Evolutionary conservation across 768 basidiomycete species (phyloP).

Genomic region (Trametes coccinea): DNA sequence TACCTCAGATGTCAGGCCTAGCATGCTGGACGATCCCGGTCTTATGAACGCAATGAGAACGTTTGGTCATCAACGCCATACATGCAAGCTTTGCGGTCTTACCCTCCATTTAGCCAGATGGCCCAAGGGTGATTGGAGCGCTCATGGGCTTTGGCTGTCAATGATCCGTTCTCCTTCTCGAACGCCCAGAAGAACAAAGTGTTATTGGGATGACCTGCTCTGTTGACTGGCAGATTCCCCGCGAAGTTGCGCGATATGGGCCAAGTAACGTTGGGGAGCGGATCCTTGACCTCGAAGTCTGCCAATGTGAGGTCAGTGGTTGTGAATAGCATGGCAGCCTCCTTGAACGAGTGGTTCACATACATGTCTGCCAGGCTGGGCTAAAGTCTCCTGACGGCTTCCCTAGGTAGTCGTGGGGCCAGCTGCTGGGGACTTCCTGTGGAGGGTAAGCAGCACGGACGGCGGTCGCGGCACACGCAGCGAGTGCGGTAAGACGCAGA

Average conservation of each 20-base stretch:
- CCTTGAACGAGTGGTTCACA: slow-evolving; percentile 3
- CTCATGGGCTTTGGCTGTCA: slow-evolving; percentile 30
- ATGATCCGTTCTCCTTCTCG: slow-evolving; percentile 38
- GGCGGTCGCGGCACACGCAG: background rate
- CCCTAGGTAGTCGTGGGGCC: slow-evolving; percentile 45
- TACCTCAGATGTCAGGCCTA: slow-evolving; percentile 60
- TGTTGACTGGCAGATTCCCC: slow-evolving; percentile 36
- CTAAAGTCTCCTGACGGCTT: slow-evolving; percentile 37
- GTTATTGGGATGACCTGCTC: slow-evolving; percentile 36
- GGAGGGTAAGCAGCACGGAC: slow-evolving; percentile 8
- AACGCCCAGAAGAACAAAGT: slow-evolving; percentile 44
- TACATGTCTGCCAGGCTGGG: slow-evolving; percentile 37
- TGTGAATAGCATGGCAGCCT: background rate
- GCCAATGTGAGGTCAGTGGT: background rate
- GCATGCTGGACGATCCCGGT: slow-evolving; percentile 70
- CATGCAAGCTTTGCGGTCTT: background rate
- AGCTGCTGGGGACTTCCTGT: slow-evolving; percentile 22
- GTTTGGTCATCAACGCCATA: background rate
- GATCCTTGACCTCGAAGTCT: slow-evolving; percentile 39
- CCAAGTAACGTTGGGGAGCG: slow-evolving; percentile 37
- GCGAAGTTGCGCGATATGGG: slow-evolving; percentile 36
- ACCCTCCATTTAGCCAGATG: slow-evolving; percentile 42
- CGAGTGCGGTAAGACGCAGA: background rate
- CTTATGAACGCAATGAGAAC: slow-evolving; percentile 28
- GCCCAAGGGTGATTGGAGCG: slow-evolving; percentile 34